Evolutionary conservation across 2,329 filamentous ascomycete genomes (phyloP), one percentile per base, ranked within the genome.

Genomic region (Alternaria tenuissima): DNA sequence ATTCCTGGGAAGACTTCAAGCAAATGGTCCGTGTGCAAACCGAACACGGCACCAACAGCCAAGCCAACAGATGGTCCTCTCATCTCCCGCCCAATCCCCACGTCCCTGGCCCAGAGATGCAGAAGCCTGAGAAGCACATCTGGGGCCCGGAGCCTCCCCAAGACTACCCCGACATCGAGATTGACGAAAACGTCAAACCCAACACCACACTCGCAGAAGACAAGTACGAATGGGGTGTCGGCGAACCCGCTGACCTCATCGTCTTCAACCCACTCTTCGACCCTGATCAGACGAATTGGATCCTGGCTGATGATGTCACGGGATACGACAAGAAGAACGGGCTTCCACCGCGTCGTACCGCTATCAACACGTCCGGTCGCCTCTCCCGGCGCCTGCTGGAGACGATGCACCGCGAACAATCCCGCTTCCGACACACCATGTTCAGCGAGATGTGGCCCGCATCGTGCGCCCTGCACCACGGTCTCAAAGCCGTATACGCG

Each of bases 391-490:
- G 89, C 12, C 82, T 93, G 1, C 80, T 93, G 6, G 79, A 84
- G 46, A 87, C 87, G 5, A 93, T 94, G 89, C 91, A 94, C 77
- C 85, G 91, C 66, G 90, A 93, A 71, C 90, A 88, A 4, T 88
- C 89, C 77, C 83, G 85, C 28, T 82, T 86, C 68, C 88, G 87
- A 64, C 91, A 89, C 76, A 88, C 83, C 76, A 93, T 89, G 89
- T 93, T 91, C 75, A 87, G 86, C 26, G 91, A 94, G 77, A 94
- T 94, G 91, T 93, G 90, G 79, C 90, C 90, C 2, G 85, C 89
- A 0, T 86, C 85, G 1, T 85, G 88, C 72, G 89, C 90, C 0
- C 81, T 94, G 5, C 91, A 93, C 67, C 91, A 92, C 71, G 91
- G 91, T 1, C 83, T 92, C 70, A 94, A 94, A 79, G 91, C 90